Conservation (phyloP, 768 basidiomycete species). For the Phylloporus sp. region DNA sequence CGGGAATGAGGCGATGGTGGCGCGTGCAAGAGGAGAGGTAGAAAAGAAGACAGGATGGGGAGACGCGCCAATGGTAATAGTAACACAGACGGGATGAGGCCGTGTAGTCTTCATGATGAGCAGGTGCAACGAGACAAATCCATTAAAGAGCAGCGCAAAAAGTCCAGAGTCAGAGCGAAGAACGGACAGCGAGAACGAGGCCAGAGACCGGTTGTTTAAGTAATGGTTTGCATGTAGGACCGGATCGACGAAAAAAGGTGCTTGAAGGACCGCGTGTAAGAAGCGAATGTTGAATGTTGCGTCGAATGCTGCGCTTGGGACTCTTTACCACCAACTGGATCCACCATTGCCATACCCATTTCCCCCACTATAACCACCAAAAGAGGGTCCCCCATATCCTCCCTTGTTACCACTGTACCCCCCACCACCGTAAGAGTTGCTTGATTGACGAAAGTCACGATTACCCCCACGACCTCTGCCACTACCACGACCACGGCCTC, state of each 20-base stretch:
- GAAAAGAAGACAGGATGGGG: conserved; percentile 7
- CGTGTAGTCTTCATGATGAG: conserved; percentile 43
- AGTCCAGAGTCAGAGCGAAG: conserved; percentile 38
- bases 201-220: conserved; percentile 14
- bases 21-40: conserved; percentile 12
- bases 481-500: conserved; percentile 54
- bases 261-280: conserved; percentile 10
- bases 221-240: conserved; percentile 24
- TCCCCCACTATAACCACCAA: conserved; percentile 27
- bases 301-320: conserved; percentile 6
- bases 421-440: conserved; percentile 31
- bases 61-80: conserved; percentile 32
- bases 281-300: conserved; percentile 8
- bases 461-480: conserved; percentile 36
- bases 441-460: conserved; percentile 32
- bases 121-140: conserved; percentile 54
- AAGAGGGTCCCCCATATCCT: conserved; percentile 39
- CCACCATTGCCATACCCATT: conserved; percentile 31
- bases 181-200: conserved; percentile 22
- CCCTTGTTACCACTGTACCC: conserved; percentile 33
- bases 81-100: conserved; percentile 42
- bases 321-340: conserved; percentile 49
- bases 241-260: conserved; percentile 15
- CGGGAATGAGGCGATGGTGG: conserved; percentile 26
- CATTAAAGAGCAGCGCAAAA: conserved; percentile 61